A percentile compares a stretch with the other conserved stretches of the same genome.
These are phyloP conservation scores for Cyclanthera cordifolia DNA, from an alignment of 306 rosid species.

Conservation along the genomic window DNA sequence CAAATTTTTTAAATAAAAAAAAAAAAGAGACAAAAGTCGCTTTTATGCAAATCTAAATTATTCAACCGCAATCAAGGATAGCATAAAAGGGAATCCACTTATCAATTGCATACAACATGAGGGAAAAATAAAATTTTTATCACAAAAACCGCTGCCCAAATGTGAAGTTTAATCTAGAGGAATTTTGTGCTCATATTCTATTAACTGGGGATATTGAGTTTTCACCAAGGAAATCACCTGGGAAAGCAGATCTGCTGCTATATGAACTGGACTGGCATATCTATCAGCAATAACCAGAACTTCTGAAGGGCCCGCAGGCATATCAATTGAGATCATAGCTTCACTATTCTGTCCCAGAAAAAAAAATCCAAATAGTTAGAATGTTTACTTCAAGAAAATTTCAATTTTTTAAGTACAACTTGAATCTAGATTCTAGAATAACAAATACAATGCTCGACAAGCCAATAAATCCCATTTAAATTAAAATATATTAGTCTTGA, in stretches of 20 bases:
- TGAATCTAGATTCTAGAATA: neutral
- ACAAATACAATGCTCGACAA: neutral
- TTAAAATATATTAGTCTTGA: neutral
- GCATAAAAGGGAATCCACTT: neutral
- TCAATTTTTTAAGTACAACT: neutral
- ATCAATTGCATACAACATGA: neutral
- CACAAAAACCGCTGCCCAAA: neutral
- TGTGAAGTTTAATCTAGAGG: neutral
- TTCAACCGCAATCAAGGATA: neutral
- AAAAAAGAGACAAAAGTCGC: neutral
- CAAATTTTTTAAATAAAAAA: neutral
- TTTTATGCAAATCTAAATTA: neutral
- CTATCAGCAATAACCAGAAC: slow-evolving; percentile 93
- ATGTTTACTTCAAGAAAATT: neutral
- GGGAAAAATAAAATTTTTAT: neutral
- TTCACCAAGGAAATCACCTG: slow-evolving; percentile 42
- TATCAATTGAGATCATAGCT: slow-evolving; percentile 96
- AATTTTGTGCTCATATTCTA: neutral
- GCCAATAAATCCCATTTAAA: neutral
- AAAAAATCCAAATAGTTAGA: neutral
- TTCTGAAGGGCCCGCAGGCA: slow-evolving; percentile 99
- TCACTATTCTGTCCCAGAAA: slow-evolving; percentile 63
- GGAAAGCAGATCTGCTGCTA: slow-evolving; percentile 95
- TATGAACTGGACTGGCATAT: slow-evolving; percentile 67
- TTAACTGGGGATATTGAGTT: neutral